Percentiles rank a stretch among this genome's conserved stretches.
These are phyloP conservation scores for barrel medic (Medicago truncatula) DNA, from an alignment of 306 rosid species.

Conservation along the genomic window DNA sequence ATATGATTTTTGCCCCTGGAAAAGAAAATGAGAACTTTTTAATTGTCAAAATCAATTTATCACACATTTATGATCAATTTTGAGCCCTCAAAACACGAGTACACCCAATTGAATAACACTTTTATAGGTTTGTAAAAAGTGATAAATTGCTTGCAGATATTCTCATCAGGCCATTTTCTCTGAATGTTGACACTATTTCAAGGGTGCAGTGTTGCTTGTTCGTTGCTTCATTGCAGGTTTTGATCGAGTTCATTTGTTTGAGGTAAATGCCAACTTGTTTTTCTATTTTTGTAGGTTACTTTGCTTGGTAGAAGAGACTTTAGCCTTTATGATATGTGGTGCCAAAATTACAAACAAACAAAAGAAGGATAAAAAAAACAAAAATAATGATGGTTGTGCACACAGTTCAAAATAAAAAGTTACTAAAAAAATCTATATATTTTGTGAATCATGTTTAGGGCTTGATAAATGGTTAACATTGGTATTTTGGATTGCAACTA, in stretches of 20 bases:
- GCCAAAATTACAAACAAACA: not conserved
- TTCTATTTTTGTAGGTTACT: not conserved
- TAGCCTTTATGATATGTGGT: not conserved
- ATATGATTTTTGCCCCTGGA: too few species aligned
- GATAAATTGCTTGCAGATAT: not conserved
- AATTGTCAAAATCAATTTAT: not conserved
- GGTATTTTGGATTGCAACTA: not conserved
- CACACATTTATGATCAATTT: not conserved
- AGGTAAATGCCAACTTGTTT: slow-evolving; percentile 1
- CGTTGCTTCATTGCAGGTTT: not conserved
- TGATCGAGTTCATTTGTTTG: not conserved
- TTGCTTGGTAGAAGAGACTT: not conserved
- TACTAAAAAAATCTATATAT: not conserved
- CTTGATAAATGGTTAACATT: not conserved
- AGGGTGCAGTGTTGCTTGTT: not conserved
- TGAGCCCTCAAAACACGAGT: not conserved
- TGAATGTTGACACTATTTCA: not conserved
- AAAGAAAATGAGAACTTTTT: too few species aligned
- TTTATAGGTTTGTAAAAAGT: not conserved
- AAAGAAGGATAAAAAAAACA: not conserved
- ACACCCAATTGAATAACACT: not conserved
- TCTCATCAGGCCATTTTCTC: not conserved
- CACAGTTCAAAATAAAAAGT: not conserved
- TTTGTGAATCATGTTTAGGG: not conserved
- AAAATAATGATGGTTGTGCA: not conserved